Base-by-base conservation (phyloP, 1,284 basidiomycete genomes). In the Cryptococcus hybrid region DNA sequence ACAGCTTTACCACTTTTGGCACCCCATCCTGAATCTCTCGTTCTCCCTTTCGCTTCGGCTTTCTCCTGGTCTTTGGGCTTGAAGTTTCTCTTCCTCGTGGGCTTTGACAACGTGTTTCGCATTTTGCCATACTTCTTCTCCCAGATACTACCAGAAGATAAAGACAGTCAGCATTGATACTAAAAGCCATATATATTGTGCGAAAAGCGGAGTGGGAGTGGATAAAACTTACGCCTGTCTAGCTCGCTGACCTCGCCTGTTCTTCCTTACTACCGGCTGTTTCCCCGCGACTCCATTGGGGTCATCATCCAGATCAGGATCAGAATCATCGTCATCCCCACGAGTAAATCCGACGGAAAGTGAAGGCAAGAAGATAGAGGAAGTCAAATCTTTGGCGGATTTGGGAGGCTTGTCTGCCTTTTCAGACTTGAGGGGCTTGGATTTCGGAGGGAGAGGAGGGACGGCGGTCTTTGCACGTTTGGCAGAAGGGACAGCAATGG, bases 51-150 rank as follows among this genome's bases (percentile, higher is more conserved):
- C 51, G n/a, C 48, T 37, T 54, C 56, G 37, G 39, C 60, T 37
- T 55, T 56, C 30, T 51, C 43, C 51, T 48, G 12, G 51, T 42
- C 24, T 59, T 49, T 52, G 52, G 56, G 54, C 52, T 52, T 57
- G 48, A 12, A 43, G 49, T 36, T 59, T 60, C 58, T 61, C 68
- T 42, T 58, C 75, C 54, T 74, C 71, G 12, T 59, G 55, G 24
- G 84, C 81, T 67, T 85, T 88, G 75, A 88, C 87, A 77, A 94
- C 82, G 77, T 97, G 94, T 74, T 94, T 95, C 11, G 94, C 94
- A 59, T 87, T 86, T 82, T 85, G 54, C 94, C 94, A 70, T 86
- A 97, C 77, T 94, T 97, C 79, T 93, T 94, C 80, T 96, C 94
- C 92, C 93, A 97, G 63, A 98, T 94, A 0, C 93, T 96, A 49